Base-by-base conservation (phyloP, 345 rosid species). In the Melaleuca quinquenervia region DNA sequence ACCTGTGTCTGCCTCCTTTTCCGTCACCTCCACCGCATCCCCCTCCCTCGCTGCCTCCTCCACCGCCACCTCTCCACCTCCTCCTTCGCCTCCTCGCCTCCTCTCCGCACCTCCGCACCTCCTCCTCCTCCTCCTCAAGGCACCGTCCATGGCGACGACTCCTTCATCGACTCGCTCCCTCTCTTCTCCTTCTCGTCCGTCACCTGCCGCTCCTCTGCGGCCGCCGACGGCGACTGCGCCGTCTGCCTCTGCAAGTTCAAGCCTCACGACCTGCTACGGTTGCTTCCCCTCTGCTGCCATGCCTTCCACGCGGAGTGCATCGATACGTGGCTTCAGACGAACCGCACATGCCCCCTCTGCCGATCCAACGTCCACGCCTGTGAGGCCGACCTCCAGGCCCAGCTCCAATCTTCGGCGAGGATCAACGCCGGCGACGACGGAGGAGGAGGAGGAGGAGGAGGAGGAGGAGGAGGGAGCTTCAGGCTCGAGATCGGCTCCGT, bases 401-500 rank as follows among this genome's bases (percentile, higher is more conserved):
- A 93, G 56, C 86, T 89, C 49, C 83, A 74, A 10, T 89, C 94
- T 1, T 60, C 90, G 48, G 80, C 29, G 49, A 87, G 54, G 6
- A 52, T 22, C 4, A 60, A 29, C 32, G 76, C 60, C 24, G 85
- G 82, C 9, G 88, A 87, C 41, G 93, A 90, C 83, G 2, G 62
- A 2, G 78, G 41, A 41, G 41, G 62, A 2, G 78, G 78, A 64
- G 76, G 45, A 16, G 45, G 26, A 70, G 78, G 45, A 41, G 41
- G 62, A 2, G 78, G 78, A 64, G 76, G 45, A 16, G 45, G 26
- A 70, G 78, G 45, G 78, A 97, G 98, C 50, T 97, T 97, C 86
- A 93, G 96, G 11, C 90, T 97, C 8, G 98, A 96, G 92, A 96
- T 97, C 62, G 99, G 99, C 88, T 95, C 99, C 5, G 78, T 97